Base-by-base conservation (phyloP, 768 basidiomycete genomes). In the Albatrellus ellisii region DNA sequence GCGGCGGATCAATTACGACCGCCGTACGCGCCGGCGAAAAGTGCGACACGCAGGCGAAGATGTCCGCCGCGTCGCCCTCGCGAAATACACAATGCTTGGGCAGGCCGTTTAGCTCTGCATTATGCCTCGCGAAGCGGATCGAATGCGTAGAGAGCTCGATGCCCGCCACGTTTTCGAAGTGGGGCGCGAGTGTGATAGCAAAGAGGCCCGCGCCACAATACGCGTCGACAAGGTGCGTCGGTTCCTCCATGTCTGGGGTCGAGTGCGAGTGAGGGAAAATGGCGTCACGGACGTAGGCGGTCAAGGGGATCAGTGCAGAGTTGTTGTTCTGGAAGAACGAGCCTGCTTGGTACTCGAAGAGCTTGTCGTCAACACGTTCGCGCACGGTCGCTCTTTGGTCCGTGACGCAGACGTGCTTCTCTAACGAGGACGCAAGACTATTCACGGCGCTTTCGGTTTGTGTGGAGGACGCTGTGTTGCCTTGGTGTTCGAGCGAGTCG, bases 241-340 rank as follows among this genome's bases (percentile, higher is more conserved):
- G 77, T 6, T 42, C 47, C 3, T 41, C 14, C 17, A 22, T 8
- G 42, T 29, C 17, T 34, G 40, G 39, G 40, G 45, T 42, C 29
- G 41, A 40, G 20, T 37, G 12, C 40, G 46, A 47, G 43, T 54
- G 40, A 14, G 55, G 62, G 52, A 79, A 76, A 52, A 91, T 77
- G 41, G 82, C 76, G 22, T 80, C 72, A 33, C 71, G 70, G 42
- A 94, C 89, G 62, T 92, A 88, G 46, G 73, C 56, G n/a, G 85
- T 84, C 39, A 99, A 70, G 0, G 87, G 78, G 5, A 77, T 68
- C 22, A 98, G 73, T 28, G 94, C 84, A 6, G 86, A 77, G 56
- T 94, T 92, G 72, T 99, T 99, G 67, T 97, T 97, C 56, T 99
- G 94, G 73, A 98, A 98, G 69, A 98, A 99, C 4, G 87, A 83